These are phyloP conservation scores for Daedaleopsis nitida DNA, from an alignment of 768 basidiomycete genomes.

Conservation along the genomic window DNA sequence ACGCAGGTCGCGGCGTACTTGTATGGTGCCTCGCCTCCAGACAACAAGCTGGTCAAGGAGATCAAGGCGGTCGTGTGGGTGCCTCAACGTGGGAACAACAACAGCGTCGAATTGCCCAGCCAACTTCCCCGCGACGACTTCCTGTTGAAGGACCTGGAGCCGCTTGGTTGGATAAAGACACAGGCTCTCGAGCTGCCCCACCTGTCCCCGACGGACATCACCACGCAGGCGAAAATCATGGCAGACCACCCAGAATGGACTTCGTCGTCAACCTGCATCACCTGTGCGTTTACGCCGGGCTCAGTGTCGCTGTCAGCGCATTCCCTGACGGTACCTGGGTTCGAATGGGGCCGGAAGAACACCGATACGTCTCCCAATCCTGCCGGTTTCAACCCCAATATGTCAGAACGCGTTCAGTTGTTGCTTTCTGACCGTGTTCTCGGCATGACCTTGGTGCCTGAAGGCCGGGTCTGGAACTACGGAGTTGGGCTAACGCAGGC, in stretches of 20 bases:
- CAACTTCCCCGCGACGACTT: constrained; percentile 94
- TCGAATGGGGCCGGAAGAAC: constrained; percentile 98
- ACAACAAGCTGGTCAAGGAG: constrained; percentile 98
- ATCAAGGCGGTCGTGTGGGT: constrained; percentile 97
- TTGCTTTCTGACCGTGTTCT: constrained; percentile 93
- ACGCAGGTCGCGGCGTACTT: constrained; percentile 95
- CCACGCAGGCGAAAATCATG: constrained; percentile 96
- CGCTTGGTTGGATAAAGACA: constrained; percentile 95
- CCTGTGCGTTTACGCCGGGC: constrained; percentile 96
- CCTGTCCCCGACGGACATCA: constrained; percentile 90
- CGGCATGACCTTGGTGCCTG: constrained; percentile 93
- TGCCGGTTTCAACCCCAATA: constrained; percentile 95
- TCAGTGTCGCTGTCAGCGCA: constrained; percentile 96
- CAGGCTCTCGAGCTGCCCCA: constrained; percentile 92
- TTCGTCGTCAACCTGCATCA: constrained; percentile 90
- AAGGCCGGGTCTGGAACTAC: constrained; percentile 96
- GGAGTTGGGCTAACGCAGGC: constrained; percentile 91
- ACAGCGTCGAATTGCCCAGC: constrained; percentile 86
- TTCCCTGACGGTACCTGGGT: constrained; percentile 86
- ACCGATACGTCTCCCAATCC: constrained; percentile 83
- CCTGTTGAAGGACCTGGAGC: constrained; percentile 92
- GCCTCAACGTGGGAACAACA: constrained; percentile 97
- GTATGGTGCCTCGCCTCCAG: constrained; percentile 90
- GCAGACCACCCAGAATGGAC: constrained; percentile 95
- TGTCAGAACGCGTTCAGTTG: constrained; percentile 95